A percentile compares a stretch with the other conserved stretches of the same genome.
Conservation (phyloP, 306 rosid species). For the Begonia masoniana region DNA sequence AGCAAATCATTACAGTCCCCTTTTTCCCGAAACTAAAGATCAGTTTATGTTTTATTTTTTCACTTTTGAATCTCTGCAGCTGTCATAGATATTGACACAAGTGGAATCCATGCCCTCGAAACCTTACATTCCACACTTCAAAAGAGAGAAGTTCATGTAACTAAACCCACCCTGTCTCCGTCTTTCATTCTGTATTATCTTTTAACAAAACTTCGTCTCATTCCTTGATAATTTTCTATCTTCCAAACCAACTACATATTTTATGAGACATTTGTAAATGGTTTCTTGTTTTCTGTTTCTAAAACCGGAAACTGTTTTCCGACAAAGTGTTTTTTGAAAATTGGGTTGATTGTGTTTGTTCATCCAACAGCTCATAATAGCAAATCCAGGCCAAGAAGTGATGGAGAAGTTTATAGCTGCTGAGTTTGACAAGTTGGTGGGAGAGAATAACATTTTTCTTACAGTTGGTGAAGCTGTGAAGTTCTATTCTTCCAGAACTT, state of each 20-base stretch:
- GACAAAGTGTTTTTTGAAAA: too few relatives aligned
- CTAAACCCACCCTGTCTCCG: too few relatives aligned
- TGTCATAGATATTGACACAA: constrained; percentile 68
- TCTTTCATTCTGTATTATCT: too few relatives aligned
- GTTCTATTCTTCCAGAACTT: constrained; percentile 19
- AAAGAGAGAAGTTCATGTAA: constrained; percentile 42
- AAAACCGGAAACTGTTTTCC: not conserved
- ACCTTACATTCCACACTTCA: constrained; percentile 38
- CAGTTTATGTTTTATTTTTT: too few relatives aligned
- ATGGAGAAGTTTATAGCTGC: constrained; percentile 62
- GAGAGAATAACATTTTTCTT: constrained; percentile 49
- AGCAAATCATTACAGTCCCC: constrained; percentile 6
- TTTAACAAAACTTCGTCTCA: too few relatives aligned
- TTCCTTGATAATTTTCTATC: too few relatives aligned
- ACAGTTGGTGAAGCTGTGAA: constrained; percentile 60
- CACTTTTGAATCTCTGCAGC: constrained; percentile 24
- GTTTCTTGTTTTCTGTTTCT: too few relatives aligned
- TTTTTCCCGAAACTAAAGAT: too few relatives aligned
- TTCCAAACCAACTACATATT: too few relatives aligned
- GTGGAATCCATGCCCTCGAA: constrained; percentile 63
- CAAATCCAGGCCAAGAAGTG: constrained; percentile 73
- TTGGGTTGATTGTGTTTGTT: not conserved
- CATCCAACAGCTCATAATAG: constrained; percentile 39
- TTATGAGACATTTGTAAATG: not conserved
- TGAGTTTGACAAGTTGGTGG: constrained; percentile 30